Percentiles rank a stretch among this genome's conserved stretches.
These are phyloP conservation scores for Pyrenophora teres DNA, from an alignment of 2,329 filamentous ascomycete species.

Conservation along the genomic window DNA sequence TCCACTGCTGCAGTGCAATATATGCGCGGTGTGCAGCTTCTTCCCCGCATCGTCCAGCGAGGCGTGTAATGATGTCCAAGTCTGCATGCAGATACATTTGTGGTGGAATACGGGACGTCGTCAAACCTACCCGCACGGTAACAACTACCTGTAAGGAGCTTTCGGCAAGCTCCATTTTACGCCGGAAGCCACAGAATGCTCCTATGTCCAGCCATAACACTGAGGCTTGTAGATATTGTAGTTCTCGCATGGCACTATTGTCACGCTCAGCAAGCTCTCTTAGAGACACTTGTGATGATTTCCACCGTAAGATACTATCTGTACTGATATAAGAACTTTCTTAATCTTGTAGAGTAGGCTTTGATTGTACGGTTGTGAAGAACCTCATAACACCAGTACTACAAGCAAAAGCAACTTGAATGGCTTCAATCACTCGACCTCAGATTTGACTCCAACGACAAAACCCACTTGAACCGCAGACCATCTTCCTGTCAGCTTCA, in stretches of 20 bases:
- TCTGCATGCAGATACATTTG: slow-evolving; percentile 67
- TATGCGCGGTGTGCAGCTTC: slow-evolving; percentile 58
- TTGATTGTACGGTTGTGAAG: no score
- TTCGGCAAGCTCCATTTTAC: slow-evolving; percentile 62
- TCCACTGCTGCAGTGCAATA: slow-evolving; percentile 51
- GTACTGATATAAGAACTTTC: no score
- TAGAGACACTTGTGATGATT: slow-evolving; percentile 24
- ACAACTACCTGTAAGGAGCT: slow-evolving; percentile 58
- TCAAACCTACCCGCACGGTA: slow-evolving; percentile 61
- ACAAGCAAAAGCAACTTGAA: slow-evolving; percentile 48
- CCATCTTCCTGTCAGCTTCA: slow-evolving; percentile 48
- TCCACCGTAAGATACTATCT: no score
- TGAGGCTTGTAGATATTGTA: slow-evolving; percentile 58
- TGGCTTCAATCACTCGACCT: slow-evolving; percentile 52
- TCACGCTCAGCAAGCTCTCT: slow-evolving; percentile 33
- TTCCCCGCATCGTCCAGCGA: slow-evolving; percentile 67
- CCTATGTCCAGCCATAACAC: slow-evolving; percentile 58
- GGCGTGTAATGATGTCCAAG: slow-evolving; percentile 66
- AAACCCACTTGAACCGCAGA: slow-evolving; percentile 45
- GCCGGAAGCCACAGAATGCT: slow-evolving; percentile 60
- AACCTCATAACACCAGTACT: slow-evolving; percentile 46
- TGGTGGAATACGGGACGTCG: slow-evolving; percentile 40
- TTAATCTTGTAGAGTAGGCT: no score
- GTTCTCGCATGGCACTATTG: slow-evolving; percentile 47
- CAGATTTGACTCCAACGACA: slow-evolving; percentile 46